Base-by-base conservation (phyloP, 2,329 filamentous ascomycete species). In the Claviceps spartinae region DNA sequence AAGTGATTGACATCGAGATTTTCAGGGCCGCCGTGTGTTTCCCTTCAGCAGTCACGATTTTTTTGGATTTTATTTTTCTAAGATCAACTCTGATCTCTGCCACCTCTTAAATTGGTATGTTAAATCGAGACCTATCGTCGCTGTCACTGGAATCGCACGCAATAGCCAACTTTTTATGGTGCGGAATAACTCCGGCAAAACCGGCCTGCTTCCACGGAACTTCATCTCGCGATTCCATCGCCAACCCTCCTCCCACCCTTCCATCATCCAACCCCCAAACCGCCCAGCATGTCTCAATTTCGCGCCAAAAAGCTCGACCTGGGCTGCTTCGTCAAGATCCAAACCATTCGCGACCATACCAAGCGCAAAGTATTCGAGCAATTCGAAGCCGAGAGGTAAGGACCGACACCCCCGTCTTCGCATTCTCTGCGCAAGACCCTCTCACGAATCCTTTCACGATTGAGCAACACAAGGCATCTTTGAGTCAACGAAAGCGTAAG, bases 301-400 rank as follows among this genome's bases (percentile, higher is more conserved):
- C 78, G 89, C 61, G 77, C 89, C 36, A 95, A 95, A 72, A 90
- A 83, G 75, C 82, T 96, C 60, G 89, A 97, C 61, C 73, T 97
- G 60, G 83, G 86, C 67, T 88, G 88, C 66, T 95, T 86, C 65
- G 70, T 94, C 72, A 96, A 96, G 65, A 81, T 85, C 67, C 84
- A 85, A 59, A 79, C 87, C 59, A 85, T 98, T 66, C 88, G 93
- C 62, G 93, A 98, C 70, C 88, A 97, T 73, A 90, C 89, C 52
- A 98, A 97, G 80, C 86, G 93, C 63, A 91, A 94, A 73, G 87
- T 89, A 54, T 96, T 90, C 63, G 86, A 85, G 65, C 77, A 88
- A 66, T 75, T 85, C 65, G 93, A 98, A 73, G 81, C 89, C 4
- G 86, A 96, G 72, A 85, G 91, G 90, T 94, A 74, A 57, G 68